Base-by-base conservation (phyloP, 1,139 yeast species). In the Insectozyma bohioensis region DNA sequence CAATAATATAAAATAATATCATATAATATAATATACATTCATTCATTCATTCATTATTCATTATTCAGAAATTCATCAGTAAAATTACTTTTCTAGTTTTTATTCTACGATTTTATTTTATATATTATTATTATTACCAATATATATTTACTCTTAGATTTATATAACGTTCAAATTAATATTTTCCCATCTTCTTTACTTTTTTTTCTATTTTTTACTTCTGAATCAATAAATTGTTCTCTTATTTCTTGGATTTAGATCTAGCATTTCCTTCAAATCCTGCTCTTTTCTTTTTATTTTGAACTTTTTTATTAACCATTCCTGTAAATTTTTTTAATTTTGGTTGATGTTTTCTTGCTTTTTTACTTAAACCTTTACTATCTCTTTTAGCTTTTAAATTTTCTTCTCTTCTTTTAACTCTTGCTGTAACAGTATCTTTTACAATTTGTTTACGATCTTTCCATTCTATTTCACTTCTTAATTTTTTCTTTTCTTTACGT, bases 381-480 rank as follows among this genome's bases (percentile, higher is more conserved):
- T 83, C 95, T 51, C 75, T 79, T 59, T 95, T 77, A 26, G 85
- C 77, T 54, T 82, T 80, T 58, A 92, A 69, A 52, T 92, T 92
- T 51, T 86, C 95, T 50, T 88, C 95, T 61, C 96, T 77, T 67
- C 92, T 82, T 63, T 85, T 85, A 37, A 75, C 80, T 49, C 83
- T 80, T 11, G 84, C 85, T 29, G 81, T 75, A 37, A 85, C 82
- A 28, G 82, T 80, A 48, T 81, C 85, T 39, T 77, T 76, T 13
- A 92, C 95, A 25, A 73, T 72, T 49, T 82, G 85, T 58, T 82
- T 80, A 49, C 97, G 78, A 35, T 88, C 96, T 46, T 67, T 75
- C 96, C 96, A 87, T 57, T 86, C 94, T 32, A 79, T 65, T 48
- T 85, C 92, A 45, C 94, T 83, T 63, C 78, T 84, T 51, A 85